Percentiles rank a stretch among this genome's conserved stretches.
Conservation (phyloP, 1,284 basidiomycete species). For the Boletus sp. region DNA sequence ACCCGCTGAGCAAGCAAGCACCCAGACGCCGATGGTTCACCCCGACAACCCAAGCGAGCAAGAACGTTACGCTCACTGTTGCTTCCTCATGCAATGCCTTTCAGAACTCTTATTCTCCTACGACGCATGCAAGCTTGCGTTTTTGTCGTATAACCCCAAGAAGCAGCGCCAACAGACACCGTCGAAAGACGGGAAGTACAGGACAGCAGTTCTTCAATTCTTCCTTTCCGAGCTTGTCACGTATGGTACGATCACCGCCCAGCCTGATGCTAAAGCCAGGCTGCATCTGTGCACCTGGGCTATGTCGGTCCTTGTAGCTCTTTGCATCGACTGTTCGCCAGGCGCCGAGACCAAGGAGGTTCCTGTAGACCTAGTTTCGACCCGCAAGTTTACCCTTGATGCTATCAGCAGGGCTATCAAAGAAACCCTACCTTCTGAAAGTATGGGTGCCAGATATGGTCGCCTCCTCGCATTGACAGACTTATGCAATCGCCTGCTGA, state of each 20-base stretch:
- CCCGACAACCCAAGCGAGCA: constrained; percentile 23
- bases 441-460: constrained; percentile 80
- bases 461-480: constrained; percentile 87
- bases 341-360: constrained; percentile 74
- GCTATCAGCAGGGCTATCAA: constrained; percentile 85
- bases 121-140: constrained; percentile 84
- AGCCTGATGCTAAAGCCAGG: constrained; percentile 54
- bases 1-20: constrained; percentile 18
- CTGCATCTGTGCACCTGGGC: constrained; percentile 83
- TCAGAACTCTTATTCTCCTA: constrained; percentile 95
- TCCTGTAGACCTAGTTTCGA: constrained; percentile 73
- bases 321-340: constrained; percentile 81
- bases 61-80: constrained; percentile 64
- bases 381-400: constrained; percentile 90
- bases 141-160: constrained; percentile 77
- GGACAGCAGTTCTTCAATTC: constrained; percentile 70
- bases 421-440: constrained; percentile 69
- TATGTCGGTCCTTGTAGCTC: constrained; percentile 86
- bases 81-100: constrained; percentile 89
- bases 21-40: constrained; percentile 11
- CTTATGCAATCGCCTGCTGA: constrained; percentile 85
- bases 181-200: constrained; percentile 63
- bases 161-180: constrained; percentile 58
- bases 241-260: constrained; percentile 67
- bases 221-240: constrained; percentile 77